phyloP scores from a whole-genome alignment of 2,329 filamentous ascomycete genomes.

The Monosporascus ibericus region DNA sequence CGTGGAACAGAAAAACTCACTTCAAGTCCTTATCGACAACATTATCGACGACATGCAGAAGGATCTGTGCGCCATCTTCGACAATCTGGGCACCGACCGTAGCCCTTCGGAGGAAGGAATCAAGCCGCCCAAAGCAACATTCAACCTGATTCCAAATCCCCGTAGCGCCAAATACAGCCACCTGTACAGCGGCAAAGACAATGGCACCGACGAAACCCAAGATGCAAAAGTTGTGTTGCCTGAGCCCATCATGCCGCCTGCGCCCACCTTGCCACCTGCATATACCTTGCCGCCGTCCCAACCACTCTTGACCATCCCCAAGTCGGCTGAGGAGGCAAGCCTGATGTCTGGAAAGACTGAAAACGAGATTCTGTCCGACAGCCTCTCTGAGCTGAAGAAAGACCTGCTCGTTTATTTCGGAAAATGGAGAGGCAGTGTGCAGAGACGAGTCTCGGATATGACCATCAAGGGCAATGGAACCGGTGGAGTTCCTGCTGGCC shows the following conservation, averaged over 20 bases:
- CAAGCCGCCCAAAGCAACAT: conserved; percentile 19
- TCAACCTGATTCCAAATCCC: conserved; percentile 30
- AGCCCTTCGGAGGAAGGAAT: conserved; percentile 22
- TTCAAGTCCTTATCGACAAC: conserved; percentile 43
- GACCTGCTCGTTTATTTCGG: conserved; percentile 67
- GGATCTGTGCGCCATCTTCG: conserved; percentile 46
- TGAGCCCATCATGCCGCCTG: conserved; percentile 16
- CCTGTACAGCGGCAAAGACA: conserved; percentile 19
- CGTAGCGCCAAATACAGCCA: conserved; percentile 22
- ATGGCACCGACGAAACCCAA: conserved; percentile 11
- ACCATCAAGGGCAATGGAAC: conserved; percentile 40
- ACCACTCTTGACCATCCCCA: conserved; percentile 16
- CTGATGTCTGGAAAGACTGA: conserved; percentile 32
- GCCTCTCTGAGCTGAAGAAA: conserved; percentile 60
- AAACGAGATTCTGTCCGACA: conserved; percentile 16
- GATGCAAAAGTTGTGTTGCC: conserved; percentile 26
- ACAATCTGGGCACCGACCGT: conserved; percentile 32
- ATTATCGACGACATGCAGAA: conserved; percentile 51
- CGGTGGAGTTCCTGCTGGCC: conserved; percentile 16
- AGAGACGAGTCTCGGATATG: conserved; percentile 65
- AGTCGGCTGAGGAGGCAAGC: conserved; percentile 23
- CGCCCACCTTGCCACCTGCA: not conserved
- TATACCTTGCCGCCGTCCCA: too few relatives aligned
- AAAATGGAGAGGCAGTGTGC: conserved; percentile 70
- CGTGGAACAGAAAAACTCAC: conserved; percentile 42